Base-by-base conservation (phyloP, 148 eudicot species). In the Rhododendron kiyosumense region DNA sequence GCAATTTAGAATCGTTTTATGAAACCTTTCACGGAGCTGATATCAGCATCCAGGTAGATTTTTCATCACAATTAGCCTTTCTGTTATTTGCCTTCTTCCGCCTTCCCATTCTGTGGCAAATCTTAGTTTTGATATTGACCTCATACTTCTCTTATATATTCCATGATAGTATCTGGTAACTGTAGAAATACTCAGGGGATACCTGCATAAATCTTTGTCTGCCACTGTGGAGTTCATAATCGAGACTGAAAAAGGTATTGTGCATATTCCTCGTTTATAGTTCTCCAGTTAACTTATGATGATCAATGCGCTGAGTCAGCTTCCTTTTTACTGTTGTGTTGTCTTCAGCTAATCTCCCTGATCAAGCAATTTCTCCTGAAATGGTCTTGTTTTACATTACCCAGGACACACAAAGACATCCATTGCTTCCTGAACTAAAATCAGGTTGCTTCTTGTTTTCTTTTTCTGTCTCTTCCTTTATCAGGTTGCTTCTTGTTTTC, bases 21-120 rank as follows among this genome's bases (percentile, higher is more conserved):
- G 98, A 94, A 84, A 94, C 98, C 77, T 94, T 89, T 84, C 98
- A 94, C 85, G 98, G 98, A 86, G 92, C 92, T 54, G 88, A 94
- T 88, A 91, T 94, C 83, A 92, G 90, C 91, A 91, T 94, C 81
- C 98, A 94, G 96, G 98, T 92, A 85, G 74, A 81, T 46, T 48
- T 48, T 83, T 83, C 13, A 81, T 85, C 59, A 36, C 14, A 54
- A 45, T 26, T 71, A 36, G 57, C 34, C 83, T 38, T 49, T 57
- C 73, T 38, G 32, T 46, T 32, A 49, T 83, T 79, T 15, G 36
- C 32, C 48, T 45, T 61, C 22, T 48, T 79, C 57, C 22, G 38
- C 26, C 41, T 85, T 86, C 59, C 3, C 1, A 26, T 80, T 76
- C 45, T 52, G 28, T 83, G 61, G 26, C 73, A 13, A 13, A 71